Evolutionary conservation across 1,284 basidiomycete species (phyloP), one percentile per base, ranked within the genome.

Genomic region (Filobasidium uniguttulatum): DNA sequence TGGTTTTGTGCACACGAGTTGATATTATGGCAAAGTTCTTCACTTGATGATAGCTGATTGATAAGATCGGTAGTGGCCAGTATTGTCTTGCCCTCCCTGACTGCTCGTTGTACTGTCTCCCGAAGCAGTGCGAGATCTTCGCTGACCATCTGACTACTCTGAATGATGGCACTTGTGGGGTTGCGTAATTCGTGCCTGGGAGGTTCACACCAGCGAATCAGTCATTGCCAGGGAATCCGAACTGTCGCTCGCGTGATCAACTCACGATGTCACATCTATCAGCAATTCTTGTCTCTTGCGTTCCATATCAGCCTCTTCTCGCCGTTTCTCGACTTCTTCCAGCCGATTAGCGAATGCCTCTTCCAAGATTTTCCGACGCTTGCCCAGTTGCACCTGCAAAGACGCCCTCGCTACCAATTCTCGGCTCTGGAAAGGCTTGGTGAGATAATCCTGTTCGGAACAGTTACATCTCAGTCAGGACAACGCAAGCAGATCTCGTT

Each of bases 321-420:
- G 55, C n/a, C 66, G 52, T 49, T 65, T 56, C 43, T 69, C 63
- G 0, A 63, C 66, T 41, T 68, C 68, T 6, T 61, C 48, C 23
- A 68, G 56, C 2, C 65, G 57, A 31, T 59, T 51, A 14, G 62
- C 62, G 53, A 68, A 70, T 1, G 60, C 55, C 14, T 49, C 53
- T 54, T 70, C 67, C 8, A 70, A 55, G 3, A 58, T 53, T 26
- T 56, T 52, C 1, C 65, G 57, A 25, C 59, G 58, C 49, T 66
- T 66, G 17, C 65, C 67, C 0, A 68, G 53, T 38, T 66, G 66
- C 12, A 68, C 50, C 54, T 68, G 62, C 22, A 65, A 55, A 6
- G 51, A 53, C 9, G 41, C 51, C 19, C 72, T 60, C 10, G 72
- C 72, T 12, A 73, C 57, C 26, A 74, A 56, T 52, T 74, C 72